Evolutionary conservation across 805 yeast genomes (phyloP).

Genomic region (Sugiyamaella floridensis): DNA sequence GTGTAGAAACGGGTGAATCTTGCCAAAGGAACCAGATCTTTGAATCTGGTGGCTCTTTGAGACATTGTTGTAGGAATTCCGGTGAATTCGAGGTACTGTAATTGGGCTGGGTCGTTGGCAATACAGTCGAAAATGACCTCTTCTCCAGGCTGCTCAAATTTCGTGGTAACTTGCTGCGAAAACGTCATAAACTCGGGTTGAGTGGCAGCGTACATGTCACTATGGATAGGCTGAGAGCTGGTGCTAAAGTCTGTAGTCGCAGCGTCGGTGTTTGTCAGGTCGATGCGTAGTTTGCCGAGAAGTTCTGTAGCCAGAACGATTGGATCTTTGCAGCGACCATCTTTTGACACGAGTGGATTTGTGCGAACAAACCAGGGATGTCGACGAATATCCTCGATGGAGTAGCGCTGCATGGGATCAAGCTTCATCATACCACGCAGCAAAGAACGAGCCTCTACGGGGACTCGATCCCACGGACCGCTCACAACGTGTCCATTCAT

Average conservation of each 20-base stretch:
- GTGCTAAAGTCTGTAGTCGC: neutral
- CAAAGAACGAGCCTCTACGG: conserved; percentile 43
- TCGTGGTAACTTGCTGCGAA: conserved; percentile 20
- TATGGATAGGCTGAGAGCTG: conserved; percentile 9
- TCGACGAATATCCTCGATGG: conserved; percentile 35
- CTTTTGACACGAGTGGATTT: conserved; percentile 38
- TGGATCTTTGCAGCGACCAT: conserved; percentile 51
- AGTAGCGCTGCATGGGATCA: conserved; percentile 39
- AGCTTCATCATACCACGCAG: conserved; percentile 48
- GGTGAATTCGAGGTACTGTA: conserved; percentile 35
- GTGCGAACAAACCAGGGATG: conserved; percentile 52
- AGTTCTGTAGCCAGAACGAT: conserved; percentile 43
- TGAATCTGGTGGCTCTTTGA: conserved; percentile 16
- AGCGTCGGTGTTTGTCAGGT: conserved; percentile 4
- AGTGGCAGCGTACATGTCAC: neutral
- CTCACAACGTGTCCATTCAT: conserved; percentile 40
- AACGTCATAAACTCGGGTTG: conserved; percentile 1
- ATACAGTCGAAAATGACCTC: conserved; percentile 28
- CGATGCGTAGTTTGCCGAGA: conserved; percentile 46
- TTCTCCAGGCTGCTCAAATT: conserved; percentile 14
- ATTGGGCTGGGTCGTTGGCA: conserved; percentile 44
- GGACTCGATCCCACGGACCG: conserved; percentile 51
- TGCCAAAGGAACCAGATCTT: conserved; percentile 32
- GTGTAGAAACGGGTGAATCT: conserved; percentile 50
- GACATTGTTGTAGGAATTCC: conserved; percentile 16